Evolutionary conservation across 768 basidiomycete genomes (phyloP), one percentile per base, ranked within the genome.

Genomic region (Mycena floridula): DNA sequence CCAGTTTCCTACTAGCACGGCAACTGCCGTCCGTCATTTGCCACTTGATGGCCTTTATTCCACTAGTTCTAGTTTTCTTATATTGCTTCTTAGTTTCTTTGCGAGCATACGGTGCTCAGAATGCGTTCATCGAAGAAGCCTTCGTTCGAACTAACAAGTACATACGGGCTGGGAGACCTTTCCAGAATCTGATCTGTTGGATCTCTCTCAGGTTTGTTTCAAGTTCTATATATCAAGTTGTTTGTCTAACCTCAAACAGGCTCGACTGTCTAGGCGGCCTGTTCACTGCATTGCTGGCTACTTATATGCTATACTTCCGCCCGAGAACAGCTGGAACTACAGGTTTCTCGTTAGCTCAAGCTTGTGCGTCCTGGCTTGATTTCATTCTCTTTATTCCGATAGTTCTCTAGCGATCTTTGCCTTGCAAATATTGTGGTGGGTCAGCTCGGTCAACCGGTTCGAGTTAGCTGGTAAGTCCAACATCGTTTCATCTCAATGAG

Each of bases 181-280:
- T 64, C 60, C 69, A 72, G 42, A 64, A 64, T 50, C 41, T 61
- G 15, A 64, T 62, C 39, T 48, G 59, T 43, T 59, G 40, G 49
- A 49, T 50, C 18, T 42, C 42, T 13, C 24, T 48, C 18, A 65
- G 74, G 8, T n/a, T n/a, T n/a, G n/a, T n/a, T n/a, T n/a, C n/a
- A n/a, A n/a, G n/a, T n/a, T n/a, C n/a, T n/a, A n/a, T n/a, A n/a
- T n/a, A n/a, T n/a, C n/a, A n/a, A n/a, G n/a, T n/a, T n/a, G n/a
- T n/a, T n/a, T n/a, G n/a, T n/a, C n/a, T n/a, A n/a, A n/a, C n/a
- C n/a, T n/a, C n/a, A n/a, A n/a, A n/a, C n/a, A n/a, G n/a, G n/a
- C 62, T 76, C 23, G 72, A 76, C 50, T 55, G 63, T 25, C 57
- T 77, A 6, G 74, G 70, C 5, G 66, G 61, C 6, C 21, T 72